Evolutionary conservation across 192 early-diverging fungal species (phyloP).

Genomic region (Cladochytrium replicatum): DNA sequence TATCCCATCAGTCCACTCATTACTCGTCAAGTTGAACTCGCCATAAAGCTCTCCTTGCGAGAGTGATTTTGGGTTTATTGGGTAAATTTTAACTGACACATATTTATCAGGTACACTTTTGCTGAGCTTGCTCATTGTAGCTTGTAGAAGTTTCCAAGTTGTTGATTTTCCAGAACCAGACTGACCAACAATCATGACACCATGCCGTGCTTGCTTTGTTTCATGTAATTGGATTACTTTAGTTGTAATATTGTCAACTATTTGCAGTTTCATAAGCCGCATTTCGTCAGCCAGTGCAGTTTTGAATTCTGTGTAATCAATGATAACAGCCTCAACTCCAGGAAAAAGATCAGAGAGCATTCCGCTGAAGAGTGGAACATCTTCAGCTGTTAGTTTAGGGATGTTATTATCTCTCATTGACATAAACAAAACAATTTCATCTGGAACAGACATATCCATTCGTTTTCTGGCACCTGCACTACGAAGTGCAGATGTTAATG

Average conservation of each 20-base stretch:
- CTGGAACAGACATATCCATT: constrained; percentile 30
- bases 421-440: constrained; percentile 41
- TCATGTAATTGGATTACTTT: constrained; percentile 51
- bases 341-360: constrained; percentile 51
- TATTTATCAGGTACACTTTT: constrained; percentile 33
- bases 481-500: constrained; percentile 39
- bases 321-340: constrained; percentile 30
- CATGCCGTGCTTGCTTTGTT: constrained; percentile 43
- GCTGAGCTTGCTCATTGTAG: constrained; percentile 26
- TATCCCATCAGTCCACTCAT: constrained; percentile 53
- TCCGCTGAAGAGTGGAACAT: constrained; percentile 47
- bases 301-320: constrained; percentile 44
- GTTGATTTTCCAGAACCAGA: constrained; percentile 48
- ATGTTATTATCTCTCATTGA: constrained; percentile 50
- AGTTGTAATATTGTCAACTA: constrained; percentile 25
- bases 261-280: constrained; percentile 29
- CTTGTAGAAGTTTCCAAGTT: constrained; percentile 42
- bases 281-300: constrained; percentile 40
- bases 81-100: constrained; percentile 32
- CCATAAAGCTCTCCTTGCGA: constrained; percentile 49
- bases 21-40: constrained; percentile 41
- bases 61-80: constrained; percentile 45
- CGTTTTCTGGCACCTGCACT: constrained; percentile 40
- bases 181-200: constrained; percentile 51
- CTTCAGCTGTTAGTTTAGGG: constrained; percentile 49